Base-by-base conservation (phyloP, 2,329 filamentous ascomycete genomes). In the Trichoderma guizhouense region DNA sequence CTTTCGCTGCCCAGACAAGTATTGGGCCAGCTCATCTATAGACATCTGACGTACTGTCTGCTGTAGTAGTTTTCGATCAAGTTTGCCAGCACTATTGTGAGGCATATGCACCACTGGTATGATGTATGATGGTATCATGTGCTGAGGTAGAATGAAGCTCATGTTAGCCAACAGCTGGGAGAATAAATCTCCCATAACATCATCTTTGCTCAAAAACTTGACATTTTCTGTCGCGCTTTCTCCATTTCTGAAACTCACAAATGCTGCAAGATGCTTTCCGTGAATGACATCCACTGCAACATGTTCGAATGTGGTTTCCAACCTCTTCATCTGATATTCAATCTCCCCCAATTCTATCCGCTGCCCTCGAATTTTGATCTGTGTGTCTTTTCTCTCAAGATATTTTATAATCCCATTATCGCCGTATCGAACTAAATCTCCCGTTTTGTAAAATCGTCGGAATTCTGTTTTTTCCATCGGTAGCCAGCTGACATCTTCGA, bases 121-220 rank as follows among this genome's bases (percentile, higher is more conserved):
- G 24, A 69, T 14, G 14, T 69, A 72, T 9, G 26, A 57, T n/a
- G 57, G 65, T 7, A 72, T n/a, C 71, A 72, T 72, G 24, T 81
- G 81, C 0, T 73, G 70, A 1, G 81, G 80, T n/a, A 72, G 58
- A 24, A 47, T 15, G 36, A 30, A 12, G 18, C 28, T 58, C 63
- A 68, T 26, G 12, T 71, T 32, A 15, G 55, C 63, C 26, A 15
- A 15, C 5, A 68, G 9, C 5, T 36, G n/a, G 39, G n/a, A 51
- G 3, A 61, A 28, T 9, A 51, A 1, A 14, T 53, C 51, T 32
- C 34, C 34, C 53, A 39, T 30, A 6, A 32, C 15, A 3, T 68
- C n/a, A 39, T 60, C 39, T n/a, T 6, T 67, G 8, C 15, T n/a
- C 21, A 28, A 36, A 0, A 68, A 24, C 7, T 53, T 7, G 4